Evolutionary conservation across 495 filamentous ascomycete species (phyloP).

Genomic region (Penicillium cinerascens): DNA sequence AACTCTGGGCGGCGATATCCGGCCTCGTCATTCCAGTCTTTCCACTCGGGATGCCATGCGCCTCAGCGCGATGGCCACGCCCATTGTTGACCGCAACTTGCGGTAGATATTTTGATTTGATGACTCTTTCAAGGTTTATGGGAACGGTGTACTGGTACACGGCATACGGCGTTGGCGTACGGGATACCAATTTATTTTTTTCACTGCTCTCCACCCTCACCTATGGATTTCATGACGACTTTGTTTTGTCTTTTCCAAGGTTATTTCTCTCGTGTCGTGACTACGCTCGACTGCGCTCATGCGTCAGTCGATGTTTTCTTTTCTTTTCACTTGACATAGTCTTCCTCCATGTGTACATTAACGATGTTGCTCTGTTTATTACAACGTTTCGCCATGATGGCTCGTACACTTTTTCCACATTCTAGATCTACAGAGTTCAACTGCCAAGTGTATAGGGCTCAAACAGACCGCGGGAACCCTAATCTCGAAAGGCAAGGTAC

Average conservation of each 20-base stretch:
- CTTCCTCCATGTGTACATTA: slow-evolving; percentile 34
- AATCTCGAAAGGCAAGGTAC: not conserved
- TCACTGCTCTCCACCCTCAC: slow-evolving; percentile 4
- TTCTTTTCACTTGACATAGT: slow-evolving; percentile 23
- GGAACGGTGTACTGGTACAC: slow-evolving; percentile 14
- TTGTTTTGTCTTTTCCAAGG: slow-evolving; percentile 5
- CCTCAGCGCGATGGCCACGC: slow-evolving; percentile 37
- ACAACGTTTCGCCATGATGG: not conserved
- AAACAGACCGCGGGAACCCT: slow-evolving; percentile 1
- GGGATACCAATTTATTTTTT: slow-evolving; percentile 36
- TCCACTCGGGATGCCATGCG: slow-evolving; percentile 43
- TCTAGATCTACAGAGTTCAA: not conserved
- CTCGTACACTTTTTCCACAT: not conserved
- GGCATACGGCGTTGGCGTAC: slow-evolving; percentile 27
- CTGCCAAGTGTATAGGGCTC: not conserved
- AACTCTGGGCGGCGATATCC: slow-evolving; percentile 49
- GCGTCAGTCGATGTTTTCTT: not conserved
- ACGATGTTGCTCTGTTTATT: slow-evolving; percentile 5
- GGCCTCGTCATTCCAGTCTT: slow-evolving; percentile 43
- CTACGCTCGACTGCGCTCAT: slow-evolving; percentile 1
- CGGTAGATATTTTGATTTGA: not conserved
- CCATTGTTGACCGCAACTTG: slow-evolving; percentile 15
- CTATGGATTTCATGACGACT: slow-evolving; percentile 4
- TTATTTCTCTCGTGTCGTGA: slow-evolving; percentile 15
- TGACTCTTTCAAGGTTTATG: not conserved